Percentiles rank a stretch among this genome's conserved stretches.
Conservation (phyloP, 257 asterid species). For the Solanum chiquidenum region DNA sequence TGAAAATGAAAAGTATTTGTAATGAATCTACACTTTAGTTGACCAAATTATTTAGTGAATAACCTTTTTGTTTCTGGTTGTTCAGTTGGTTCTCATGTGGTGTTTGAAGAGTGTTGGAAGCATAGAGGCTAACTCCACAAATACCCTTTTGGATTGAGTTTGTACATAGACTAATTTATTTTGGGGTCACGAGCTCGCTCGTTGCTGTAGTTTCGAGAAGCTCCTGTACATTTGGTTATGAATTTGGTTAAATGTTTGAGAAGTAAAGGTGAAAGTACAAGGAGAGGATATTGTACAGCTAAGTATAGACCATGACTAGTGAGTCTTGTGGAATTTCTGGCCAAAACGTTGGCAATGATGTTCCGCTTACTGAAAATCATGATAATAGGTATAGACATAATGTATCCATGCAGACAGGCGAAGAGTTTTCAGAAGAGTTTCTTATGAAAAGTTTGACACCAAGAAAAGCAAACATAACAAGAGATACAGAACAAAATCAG, state of each 20-base stretch:
- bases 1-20: not conserved
- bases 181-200: not conserved
- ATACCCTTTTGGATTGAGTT: not conserved
- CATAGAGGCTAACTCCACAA: not conserved
- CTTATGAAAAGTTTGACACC: constrained; percentile 44
- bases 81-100: not conserved
- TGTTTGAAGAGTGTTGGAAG: not conserved
- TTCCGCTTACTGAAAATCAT: constrained; percentile 17
- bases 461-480: constrained; percentile 13
- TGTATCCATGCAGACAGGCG: constrained; percentile 71
- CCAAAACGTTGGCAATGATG: constrained; percentile 9
- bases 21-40: not conserved
- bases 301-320: constrained; percentile 33
- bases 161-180: not conserved
- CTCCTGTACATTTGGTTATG: not conserved
- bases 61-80: not conserved
- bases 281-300: not conserved
- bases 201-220: not conserved
- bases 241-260: not conserved
- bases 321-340: constrained; percentile 25
- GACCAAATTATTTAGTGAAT: not conserved
- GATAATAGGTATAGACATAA: constrained; percentile 22
- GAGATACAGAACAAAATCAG: constrained; percentile 17
- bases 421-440: constrained; percentile 70
- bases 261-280: not conserved